These are phyloP conservation scores for Maudiozyma serrabonitensis DNA, from an alignment of 805 yeast genomes.

Conservation along the genomic window DNA sequence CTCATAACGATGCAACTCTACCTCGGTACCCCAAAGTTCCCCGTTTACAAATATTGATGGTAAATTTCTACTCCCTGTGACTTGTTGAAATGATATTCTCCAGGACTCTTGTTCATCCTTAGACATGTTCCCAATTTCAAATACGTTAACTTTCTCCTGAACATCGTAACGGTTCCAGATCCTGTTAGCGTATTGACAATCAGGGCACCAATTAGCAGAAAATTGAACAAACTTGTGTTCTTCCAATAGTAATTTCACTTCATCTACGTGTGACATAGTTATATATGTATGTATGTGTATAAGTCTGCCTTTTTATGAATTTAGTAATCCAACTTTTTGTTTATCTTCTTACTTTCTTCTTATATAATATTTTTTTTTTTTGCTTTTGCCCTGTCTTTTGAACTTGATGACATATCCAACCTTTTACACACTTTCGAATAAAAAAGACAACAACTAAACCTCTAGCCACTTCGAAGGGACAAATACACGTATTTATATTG, in stretches of 20 bases:
- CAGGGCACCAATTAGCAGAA: slow-evolving; percentile 73
- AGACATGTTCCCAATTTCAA: slow-evolving; percentile 35
- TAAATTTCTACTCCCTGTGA: slow-evolving; percentile 27
- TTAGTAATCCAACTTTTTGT: too few relatives aligned
- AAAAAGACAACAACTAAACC: too few relatives aligned
- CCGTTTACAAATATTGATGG: slow-evolving; percentile 29
- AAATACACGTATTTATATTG: too few relatives aligned
- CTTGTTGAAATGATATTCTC: slow-evolving; percentile 26
- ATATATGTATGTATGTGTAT: too few relatives aligned
- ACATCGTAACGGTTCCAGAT: slow-evolving; percentile 48
- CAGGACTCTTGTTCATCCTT: slow-evolving; percentile 23
- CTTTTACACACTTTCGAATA: too few relatives aligned
- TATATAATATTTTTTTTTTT: not conserved
- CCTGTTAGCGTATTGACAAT: slow-evolving; percentile 53
- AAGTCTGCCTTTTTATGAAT: too few relatives aligned
- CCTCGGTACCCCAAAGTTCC: slow-evolving; percentile 28
- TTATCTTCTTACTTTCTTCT: not conserved
- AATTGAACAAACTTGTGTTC: slow-evolving; percentile 44
- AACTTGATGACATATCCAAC: not conserved
- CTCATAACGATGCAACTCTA: slow-evolving; percentile 24
- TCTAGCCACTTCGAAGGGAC: too few relatives aligned
- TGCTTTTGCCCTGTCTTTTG: not conserved
- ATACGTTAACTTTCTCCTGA: slow-evolving; percentile 37
- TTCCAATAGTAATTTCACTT: slow-evolving; percentile 39
- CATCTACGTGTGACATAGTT: not conserved